Base-by-base conservation (phyloP, 352 stramenopile genomes). In the Phytophthora pluvialis region DNA sequence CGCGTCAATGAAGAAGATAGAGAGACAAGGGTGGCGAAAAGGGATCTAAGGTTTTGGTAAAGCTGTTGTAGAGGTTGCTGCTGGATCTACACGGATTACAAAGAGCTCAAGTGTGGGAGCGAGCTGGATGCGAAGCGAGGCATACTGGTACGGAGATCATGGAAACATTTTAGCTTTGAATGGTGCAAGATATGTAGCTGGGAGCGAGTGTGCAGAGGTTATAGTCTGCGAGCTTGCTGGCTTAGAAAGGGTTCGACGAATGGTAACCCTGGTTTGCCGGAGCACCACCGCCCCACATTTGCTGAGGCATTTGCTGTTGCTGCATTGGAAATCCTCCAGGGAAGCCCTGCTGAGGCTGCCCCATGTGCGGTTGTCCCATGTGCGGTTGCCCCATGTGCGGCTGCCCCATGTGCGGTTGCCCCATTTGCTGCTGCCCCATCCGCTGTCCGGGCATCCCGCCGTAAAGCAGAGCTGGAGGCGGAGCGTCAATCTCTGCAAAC, bases 401-500 rank as follows among this genome's bases (percentile, higher is more conserved):
- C 21, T 70, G 63, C 4, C 54, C 54, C 55, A 65, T 66, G 38
- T 55, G 49, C 12, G 31, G 50, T 12, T 67, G 49, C 7, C 36
- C 40, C 60, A 63, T 63, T 38, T 43, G 58, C 5, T 43, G 55
- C 16, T 67, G 64, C 5, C 57, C 64, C 43, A 70, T 65, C 29
- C 64, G 60, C 39, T 79, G 72, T 28, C 62, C 57, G 28, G 28
- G 50, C 42, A 55, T 67, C 3, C 59, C 59, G 13, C 63, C 51
- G 21, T 73, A 67, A 36, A 67, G 48, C 32, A 75, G 50, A 49
- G 75, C 35, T 50, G 67, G 61, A 58, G 76, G 47, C 15, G 60
- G 58, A 47, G 54, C 64, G 18, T 67, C 59, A 55, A 91, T 78
- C 18, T 65, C 72, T 43, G 64, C 80, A 54, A 91, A 88, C 12